Conservation (phyloP, 768 basidiomycete genomes). For the Dentipellis fragilis region DNA sequence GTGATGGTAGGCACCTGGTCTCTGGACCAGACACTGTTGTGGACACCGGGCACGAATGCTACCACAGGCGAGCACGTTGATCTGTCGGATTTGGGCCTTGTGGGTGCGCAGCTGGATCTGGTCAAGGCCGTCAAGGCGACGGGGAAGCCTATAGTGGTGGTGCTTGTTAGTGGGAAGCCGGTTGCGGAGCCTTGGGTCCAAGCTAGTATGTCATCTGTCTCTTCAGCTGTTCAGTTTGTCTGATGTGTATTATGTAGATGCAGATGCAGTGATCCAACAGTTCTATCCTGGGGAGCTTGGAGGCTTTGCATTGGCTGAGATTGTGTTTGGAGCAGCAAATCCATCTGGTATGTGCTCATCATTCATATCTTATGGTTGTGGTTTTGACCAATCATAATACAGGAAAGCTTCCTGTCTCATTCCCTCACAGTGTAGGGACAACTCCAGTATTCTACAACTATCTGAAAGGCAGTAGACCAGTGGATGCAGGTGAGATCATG, state of each 20-base stretch:
- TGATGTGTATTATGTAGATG: conserved; percentile 29
- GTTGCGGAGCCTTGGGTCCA: conserved; percentile 70
- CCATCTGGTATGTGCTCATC: conserved; percentile 39
- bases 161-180: conserved; percentile 60
- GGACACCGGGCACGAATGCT: conserved; percentile 54
- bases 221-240: neutral
- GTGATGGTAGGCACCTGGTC: conserved; percentile 65
- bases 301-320: conserved; percentile 54
- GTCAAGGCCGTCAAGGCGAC: conserved; percentile 53
- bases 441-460: conserved; percentile 65
- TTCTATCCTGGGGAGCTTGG: conserved; percentile 70
- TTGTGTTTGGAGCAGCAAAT: conserved; percentile 58
- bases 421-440: conserved; percentile 52
- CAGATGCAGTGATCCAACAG: conserved; percentile 62
- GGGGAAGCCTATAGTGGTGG: conserved; percentile 57
- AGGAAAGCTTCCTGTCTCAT: conserved; percentile 60
- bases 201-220: conserved; percentile 25
- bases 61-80: conserved; percentile 69
- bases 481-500: conserved; percentile 40
- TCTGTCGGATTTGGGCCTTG: conserved; percentile 47
- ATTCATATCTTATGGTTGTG: neutral
- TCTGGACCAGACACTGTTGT: conserved; percentile 40
- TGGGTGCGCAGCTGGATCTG: conserved; percentile 54
- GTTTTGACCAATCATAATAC: neutral
- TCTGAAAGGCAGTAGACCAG: conserved; percentile 47